Percentiles rank a stretch among this genome's conserved stretches.
phyloP scores from a whole-genome alignment of 768 basidiomycete genomes.

The Hirschioporus abietinus region DNA sequence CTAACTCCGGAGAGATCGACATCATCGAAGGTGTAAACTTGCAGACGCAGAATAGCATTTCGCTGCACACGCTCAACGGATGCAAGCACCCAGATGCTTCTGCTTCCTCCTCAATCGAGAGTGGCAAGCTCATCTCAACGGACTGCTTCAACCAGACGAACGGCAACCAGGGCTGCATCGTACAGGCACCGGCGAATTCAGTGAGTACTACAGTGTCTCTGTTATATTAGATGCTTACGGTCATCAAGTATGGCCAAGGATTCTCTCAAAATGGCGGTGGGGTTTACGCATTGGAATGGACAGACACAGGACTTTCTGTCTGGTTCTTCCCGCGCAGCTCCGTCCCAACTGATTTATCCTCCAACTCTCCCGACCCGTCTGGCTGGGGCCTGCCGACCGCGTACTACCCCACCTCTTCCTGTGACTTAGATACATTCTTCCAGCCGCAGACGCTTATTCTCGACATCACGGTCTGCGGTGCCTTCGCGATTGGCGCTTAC shows the following conservation, averaged over 20 bases:
- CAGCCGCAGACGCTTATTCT: slow-evolving; percentile 24
- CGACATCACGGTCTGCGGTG: slow-evolving; percentile 23
- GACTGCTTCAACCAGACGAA: slow-evolving; percentile 26
- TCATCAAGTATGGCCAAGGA: slow-evolving; percentile 24
- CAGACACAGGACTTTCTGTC: slow-evolving; percentile 13
- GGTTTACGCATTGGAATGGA: slow-evolving; percentile 17
- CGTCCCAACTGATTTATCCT: neutral
- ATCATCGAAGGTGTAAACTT: slow-evolving; percentile 69
- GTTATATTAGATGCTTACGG: neutral
- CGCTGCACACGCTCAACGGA: slow-evolving; percentile 44
- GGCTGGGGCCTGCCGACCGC: slow-evolving; percentile 25
- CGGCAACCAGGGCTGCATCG: slow-evolving; percentile 21
- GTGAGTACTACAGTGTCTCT: slow-evolving; percentile 66
- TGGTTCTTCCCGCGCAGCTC: slow-evolving; percentile 30
- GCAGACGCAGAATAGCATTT: slow-evolving; percentile 52
- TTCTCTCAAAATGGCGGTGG: slow-evolving; percentile 32
- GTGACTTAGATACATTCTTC: slow-evolving; percentile 20
- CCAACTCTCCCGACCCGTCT: slow-evolving; percentile 6
- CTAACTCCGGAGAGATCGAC: slow-evolving; percentile 55
- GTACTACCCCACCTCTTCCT: slow-evolving; percentile 21
- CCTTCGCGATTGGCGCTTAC: slow-evolving; percentile 8
- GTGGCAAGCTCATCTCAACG: slow-evolving; percentile 7
- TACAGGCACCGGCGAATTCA: slow-evolving; percentile 59
- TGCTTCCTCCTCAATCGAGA: neutral
- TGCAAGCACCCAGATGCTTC: slow-evolving; percentile 4